Conservation (phyloP, 2,329 filamentous ascomycete species). For the Orbilia javanica region DNA sequence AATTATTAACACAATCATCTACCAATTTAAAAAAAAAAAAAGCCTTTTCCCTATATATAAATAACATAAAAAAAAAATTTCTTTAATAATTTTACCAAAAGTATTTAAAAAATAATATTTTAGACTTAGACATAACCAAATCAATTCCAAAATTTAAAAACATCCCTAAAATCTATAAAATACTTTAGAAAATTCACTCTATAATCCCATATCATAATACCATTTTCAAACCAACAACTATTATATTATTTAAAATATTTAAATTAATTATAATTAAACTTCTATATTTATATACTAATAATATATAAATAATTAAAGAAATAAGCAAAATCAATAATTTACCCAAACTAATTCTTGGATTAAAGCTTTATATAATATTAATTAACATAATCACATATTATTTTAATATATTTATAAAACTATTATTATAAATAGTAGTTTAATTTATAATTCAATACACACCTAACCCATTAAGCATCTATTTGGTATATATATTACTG, state of each 20-base stretch:
- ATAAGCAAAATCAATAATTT: neutral
- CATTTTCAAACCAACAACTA: neutral
- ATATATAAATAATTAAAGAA: neutral
- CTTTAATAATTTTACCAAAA: too few relatives aligned
- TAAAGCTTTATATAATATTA: neutral
- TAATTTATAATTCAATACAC: too few relatives aligned
- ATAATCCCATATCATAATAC: neutral
- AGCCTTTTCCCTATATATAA: too few relatives aligned
- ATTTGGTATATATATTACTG: neutral
- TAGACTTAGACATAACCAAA: too few relatives aligned
- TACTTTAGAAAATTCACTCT: neutral
- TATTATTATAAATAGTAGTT: neutral
- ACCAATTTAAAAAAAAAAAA: too few relatives aligned
- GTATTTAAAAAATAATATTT: conserved; percentile 1
- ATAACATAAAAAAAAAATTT: too few relatives aligned
- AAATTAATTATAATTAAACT: neutral
- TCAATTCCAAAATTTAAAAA: neutral
- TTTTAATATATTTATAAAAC: neutral
- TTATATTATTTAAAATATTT: neutral
- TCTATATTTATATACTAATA: neutral
- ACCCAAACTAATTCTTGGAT: too few relatives aligned
- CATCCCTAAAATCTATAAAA: neutral
- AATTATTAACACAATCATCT: too few relatives aligned
- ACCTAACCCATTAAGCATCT: too few relatives aligned
- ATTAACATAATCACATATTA: neutral